phyloP scores from a whole-genome alignment of 176 grass and related monocot genomes.

The Phragmites australis region DNA sequence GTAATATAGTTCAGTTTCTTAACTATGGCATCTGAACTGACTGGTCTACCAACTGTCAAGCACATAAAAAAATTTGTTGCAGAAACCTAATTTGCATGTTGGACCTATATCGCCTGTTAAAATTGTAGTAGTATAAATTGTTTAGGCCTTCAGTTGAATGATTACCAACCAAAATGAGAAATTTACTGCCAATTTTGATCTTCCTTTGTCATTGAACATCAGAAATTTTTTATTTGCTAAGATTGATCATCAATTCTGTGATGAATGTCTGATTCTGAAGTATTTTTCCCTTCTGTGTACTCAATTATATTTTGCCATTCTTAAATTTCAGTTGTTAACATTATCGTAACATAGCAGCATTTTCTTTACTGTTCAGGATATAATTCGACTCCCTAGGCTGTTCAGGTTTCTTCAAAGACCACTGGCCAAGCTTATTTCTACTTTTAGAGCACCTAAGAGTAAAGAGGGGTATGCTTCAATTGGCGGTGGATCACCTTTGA shows the following conservation, averaged over 20 bases:
- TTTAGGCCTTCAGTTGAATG: neutral
- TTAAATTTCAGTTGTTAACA: neutral
- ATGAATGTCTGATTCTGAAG: neutral
- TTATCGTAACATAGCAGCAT: neutral
- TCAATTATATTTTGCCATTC: neutral
- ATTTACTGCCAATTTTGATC: neutral
- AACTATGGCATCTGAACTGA: neutral
- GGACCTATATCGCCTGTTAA: neutral
- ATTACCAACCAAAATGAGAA: neutral
- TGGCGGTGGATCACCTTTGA: conserved; percentile 90
- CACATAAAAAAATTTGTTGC: neutral
- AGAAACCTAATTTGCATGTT: conserved; percentile 6
- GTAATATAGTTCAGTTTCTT: neutral
- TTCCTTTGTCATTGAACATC: neutral
- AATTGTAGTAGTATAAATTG: neutral
- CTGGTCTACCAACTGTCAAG: neutral
- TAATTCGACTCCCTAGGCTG: conserved; percentile 85
- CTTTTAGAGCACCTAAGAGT: conserved; percentile 92
- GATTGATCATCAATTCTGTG: neutral
- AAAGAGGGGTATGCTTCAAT: conserved; percentile 97
- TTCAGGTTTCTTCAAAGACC: conserved; percentile 96
- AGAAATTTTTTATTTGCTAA: neutral
- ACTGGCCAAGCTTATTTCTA: conserved; percentile 91
- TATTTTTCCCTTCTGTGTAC: neutral
- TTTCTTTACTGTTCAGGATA: conserved; percentile 65